Evolutionary conservation across 495 filamentous ascomycete genomes (phyloP), one percentile per base, ranked within the genome.

Genomic region (Talaromyces adpressus): DNA sequence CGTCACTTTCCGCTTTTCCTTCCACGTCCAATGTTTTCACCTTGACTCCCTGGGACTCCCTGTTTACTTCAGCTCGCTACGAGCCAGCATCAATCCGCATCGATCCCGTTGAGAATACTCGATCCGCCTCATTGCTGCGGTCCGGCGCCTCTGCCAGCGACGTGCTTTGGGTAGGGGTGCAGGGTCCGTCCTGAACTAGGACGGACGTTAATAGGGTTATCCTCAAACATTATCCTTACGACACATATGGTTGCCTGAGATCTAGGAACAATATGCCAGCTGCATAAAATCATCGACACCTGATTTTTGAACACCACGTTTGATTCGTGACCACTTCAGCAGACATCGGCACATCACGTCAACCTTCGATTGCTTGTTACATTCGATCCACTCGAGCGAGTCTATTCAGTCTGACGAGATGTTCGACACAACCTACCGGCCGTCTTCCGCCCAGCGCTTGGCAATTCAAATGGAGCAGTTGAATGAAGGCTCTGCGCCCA

Each of bases 181-280:
- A 72, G 63, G 73, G 81, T 83, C 81, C 81, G 81, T 81, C 81
- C 80, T 84, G 79, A 83, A 76, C 68, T 75, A 80, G 80, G 81
- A 77, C 81, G 81, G 81, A 83, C 81, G 81, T 77, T 82, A 83
- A 74, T 57, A 58, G 41, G 62, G 53, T 67, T 47, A 32, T 59
- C 39, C 14, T n/a, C 27, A 20, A 60, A 60, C 20, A 27, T 27
- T n/a, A 11, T 25, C 18, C 49, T 20, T 53, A 23, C 52, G 22
- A 20, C 23, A 29, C 23, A 7, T 56, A 29, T 56, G 52, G 11
- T 32, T 58, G 30, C 14, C n/a, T 36, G 16, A 58, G 30, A 36
- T 22, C 27, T 58, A 36, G 30, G n/a, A 18, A 34, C 56, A 58
- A 58, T 36, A 58, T 58, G 56, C 56, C 5, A 34, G 56, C 6